A percentile compares a stretch with the other conserved stretches of the same genome.
Evolutionary conservation across 2,329 filamentous ascomycete species (phyloP).

Genomic region (Podosphaera fusca): DNA sequence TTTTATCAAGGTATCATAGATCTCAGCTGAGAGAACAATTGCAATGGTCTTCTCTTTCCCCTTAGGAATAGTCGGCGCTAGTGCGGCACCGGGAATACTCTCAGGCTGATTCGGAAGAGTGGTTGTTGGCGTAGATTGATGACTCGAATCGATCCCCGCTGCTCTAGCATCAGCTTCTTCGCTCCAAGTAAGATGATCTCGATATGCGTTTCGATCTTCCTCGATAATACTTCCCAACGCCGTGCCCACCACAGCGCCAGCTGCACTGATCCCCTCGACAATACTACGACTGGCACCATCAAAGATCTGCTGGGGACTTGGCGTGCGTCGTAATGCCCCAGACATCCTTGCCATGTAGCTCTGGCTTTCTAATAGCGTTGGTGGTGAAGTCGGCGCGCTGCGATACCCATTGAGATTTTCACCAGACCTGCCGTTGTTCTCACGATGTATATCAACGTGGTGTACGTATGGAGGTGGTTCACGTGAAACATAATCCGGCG

Average conservation of each 20-base stretch:
- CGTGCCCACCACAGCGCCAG: constrained; percentile 59
- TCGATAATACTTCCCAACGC: constrained; percentile 66
- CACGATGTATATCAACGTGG: no score
- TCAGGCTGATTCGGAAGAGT: constrained; percentile 11
- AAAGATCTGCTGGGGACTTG: constrained; percentile 73
- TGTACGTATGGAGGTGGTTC: not conserved
- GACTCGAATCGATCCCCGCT: constrained; percentile 19
- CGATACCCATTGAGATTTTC: constrained; percentile 17
- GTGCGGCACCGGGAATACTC: constrained; percentile 12
- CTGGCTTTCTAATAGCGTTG: constrained; percentile 22
- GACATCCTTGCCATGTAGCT: constrained; percentile 58
- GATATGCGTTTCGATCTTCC: constrained; percentile 57
- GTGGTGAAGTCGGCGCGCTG: constrained; percentile 18
- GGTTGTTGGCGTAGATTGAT: not conserved
- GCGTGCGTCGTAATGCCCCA: constrained; percentile 56
- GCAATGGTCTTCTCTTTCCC: constrained; percentile 51
- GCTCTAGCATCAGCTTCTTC: constrained; percentile 60
- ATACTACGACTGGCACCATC: constrained; percentile 65
- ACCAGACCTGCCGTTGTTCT: constrained; percentile 20
- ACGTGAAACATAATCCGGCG: not conserved
- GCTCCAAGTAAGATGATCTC: constrained; percentile 77
- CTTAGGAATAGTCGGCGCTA: constrained; percentile 7
- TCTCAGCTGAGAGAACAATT: constrained; percentile 67
- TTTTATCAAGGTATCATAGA: constrained; percentile 31
- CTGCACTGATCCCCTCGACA: constrained; percentile 59